Evolutionary conservation across 192 early-diverging fungal species (phyloP).

Genomic region (Anaeromyces robustus): DNA sequence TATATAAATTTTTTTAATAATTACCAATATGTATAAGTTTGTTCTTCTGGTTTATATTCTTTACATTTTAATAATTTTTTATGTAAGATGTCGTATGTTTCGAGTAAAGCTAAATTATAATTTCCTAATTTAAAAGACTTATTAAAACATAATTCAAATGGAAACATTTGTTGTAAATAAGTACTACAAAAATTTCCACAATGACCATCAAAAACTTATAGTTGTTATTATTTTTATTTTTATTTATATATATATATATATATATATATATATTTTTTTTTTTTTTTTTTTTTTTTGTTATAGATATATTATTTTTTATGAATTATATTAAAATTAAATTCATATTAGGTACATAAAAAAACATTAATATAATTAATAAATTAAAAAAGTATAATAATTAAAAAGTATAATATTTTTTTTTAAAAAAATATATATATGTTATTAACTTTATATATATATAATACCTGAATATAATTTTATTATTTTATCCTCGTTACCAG

Average conservation of each 20-base stretch:
- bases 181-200: not conserved
- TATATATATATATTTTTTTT: too few relatives aligned
- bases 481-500: not conserved
- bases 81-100: not conserved
- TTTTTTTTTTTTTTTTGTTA: too few relatives aligned
- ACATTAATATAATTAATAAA: too few relatives aligned
- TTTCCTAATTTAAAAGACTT: not conserved
- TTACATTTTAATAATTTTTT: not conserved
- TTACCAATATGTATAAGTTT: not conserved
- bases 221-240: too few relatives aligned
- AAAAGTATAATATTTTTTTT: too few relatives aligned
- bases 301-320: too few relatives aligned
- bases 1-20: too few relatives aligned
- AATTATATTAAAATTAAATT: too few relatives aligned
- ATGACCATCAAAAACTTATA: not conserved
- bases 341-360: too few relatives aligned
- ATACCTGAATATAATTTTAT: not conserved
- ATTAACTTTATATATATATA: not conserved
- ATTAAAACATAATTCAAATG: not conserved
- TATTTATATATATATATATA: too few relatives aligned
- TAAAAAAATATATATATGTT: too few relatives aligned
- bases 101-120: not conserved
- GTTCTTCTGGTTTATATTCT: not conserved
- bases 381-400: too few relatives aligned
- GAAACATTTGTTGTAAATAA: not conserved